Evolutionary conservation across 75 land plant species (phyloP).

Genomic region (Larix kaempferi): DNA sequence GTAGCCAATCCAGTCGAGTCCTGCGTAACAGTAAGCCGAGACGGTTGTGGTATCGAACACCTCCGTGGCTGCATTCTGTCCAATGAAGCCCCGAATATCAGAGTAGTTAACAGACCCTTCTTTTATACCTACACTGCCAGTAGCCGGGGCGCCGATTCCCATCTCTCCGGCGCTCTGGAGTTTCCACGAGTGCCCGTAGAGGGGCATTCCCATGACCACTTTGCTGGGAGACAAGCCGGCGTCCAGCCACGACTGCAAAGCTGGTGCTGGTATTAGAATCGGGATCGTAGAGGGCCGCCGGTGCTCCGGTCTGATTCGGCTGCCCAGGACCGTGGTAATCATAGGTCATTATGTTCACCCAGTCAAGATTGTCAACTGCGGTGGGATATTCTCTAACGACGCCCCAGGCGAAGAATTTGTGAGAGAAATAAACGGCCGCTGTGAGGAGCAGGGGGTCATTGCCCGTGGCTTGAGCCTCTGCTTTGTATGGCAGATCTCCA

Average conservation of each 20-base stretch:
- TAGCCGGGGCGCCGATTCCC: slow-evolving; percentile 52
- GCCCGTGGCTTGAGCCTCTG: not conserved
- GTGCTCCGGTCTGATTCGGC: slow-evolving; percentile 41
- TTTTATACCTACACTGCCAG: slow-evolving; percentile 17
- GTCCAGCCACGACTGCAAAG: slow-evolving; percentile 46
- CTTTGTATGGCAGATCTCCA: slow-evolving; percentile 22
- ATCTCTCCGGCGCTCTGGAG: slow-evolving; percentile 16
- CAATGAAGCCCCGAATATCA: slow-evolving; percentile 22
- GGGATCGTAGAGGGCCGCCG: slow-evolving; percentile 46
- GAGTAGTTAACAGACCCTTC: slow-evolving; percentile 9
- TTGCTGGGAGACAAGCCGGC: slow-evolving; percentile 37
- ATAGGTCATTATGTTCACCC: slow-evolving; percentile 53
- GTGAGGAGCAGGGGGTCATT: slow-evolving; percentile 24
- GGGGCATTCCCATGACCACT: slow-evolving; percentile 56
- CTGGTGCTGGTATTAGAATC: slow-evolving; percentile 25
- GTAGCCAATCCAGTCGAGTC: slow-evolving; percentile 53
- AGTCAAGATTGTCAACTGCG: slow-evolving; percentile 30
- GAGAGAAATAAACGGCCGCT: slow-evolving; percentile 30
- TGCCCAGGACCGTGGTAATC: slow-evolving; percentile 63
- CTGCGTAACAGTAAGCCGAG: slow-evolving; percentile 42
- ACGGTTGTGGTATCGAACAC: slow-evolving; percentile 33
- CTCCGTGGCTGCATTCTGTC: slow-evolving; percentile 29
- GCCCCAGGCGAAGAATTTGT: not conserved
- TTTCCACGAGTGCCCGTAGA: slow-evolving; percentile 63
- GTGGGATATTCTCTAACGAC: slow-evolving; percentile 29